Conservation (phyloP, 352 stramenopile species). For the Pythium apleroticum region DNA sequence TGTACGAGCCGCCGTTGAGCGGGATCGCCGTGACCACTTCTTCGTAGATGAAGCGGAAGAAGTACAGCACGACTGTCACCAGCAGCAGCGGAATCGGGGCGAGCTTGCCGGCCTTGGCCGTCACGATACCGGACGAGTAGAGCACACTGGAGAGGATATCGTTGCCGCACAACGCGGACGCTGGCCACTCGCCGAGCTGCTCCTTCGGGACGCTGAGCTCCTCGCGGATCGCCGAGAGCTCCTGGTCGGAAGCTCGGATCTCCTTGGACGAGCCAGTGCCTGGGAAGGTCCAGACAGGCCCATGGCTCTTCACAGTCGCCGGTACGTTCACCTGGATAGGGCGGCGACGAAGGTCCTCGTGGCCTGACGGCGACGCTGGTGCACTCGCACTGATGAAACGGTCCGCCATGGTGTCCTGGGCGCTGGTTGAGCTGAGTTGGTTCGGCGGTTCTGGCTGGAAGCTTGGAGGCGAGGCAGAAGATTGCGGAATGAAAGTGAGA, state of each 20-base stretch:
- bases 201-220: conserved; percentile 40
- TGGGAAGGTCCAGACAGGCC: conserved; percentile 59
- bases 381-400: not conserved
- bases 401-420: too few species aligned
- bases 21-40: conserved; percentile 83
- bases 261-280: conserved; percentile 20
- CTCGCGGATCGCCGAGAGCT: conserved; percentile 43
- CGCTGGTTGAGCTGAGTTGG: not conserved
- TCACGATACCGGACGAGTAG: conserved; percentile 50
- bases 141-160: conserved; percentile 84
- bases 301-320: not conserved
- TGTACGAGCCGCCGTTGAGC: conserved; percentile 87
- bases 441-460: not conserved
- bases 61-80: conserved; percentile 51
- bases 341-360: not conserved
- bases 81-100: conserved; percentile 66
- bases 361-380: not conserved
- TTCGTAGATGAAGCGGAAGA: conserved; percentile 75
- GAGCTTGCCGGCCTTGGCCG: conserved; percentile 60
- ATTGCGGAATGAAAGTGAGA: not conserved
- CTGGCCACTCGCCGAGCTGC: conserved; percentile 59
- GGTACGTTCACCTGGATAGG: not conserved
- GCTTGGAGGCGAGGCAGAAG: not conserved
- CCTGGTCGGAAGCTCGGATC: conserved; percentile 20
- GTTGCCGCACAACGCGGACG: conserved; percentile 85